Base-by-base conservation (phyloP, 805 yeast species). In the Blastobotrys attinorum region DNA sequence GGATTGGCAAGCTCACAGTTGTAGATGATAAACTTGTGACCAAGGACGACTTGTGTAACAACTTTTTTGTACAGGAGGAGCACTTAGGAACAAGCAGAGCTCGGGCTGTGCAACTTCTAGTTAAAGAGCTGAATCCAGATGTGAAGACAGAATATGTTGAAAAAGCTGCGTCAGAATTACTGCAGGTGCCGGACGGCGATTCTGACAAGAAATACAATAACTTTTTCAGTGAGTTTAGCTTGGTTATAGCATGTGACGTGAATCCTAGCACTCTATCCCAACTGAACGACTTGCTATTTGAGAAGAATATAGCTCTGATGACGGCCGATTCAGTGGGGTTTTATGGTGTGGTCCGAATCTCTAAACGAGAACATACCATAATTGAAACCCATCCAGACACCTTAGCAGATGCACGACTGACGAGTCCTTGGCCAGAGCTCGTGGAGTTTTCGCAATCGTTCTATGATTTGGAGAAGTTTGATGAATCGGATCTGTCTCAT, bases 361-460 rank as follows among this genome's bases (percentile, higher is more conserved):
- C 74, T 25, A 58, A 73, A n/a, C 59, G 56, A 22, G 86, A 80
- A 52, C 76, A 77, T 53, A 74, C 80, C n/a, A 74, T 85, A 2
- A 44, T 86, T 13, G 89, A 89, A 47, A 76, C 95, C 0, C 95
- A 87, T 58, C 77, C 80, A 0, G 78, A 68, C 27, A 66, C 73
- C 6, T 55, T 79, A 2, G 76, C 71, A 21, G 95, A 86, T 54
- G 62, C 88, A 46, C 64, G 95, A 41, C 61, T 88, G 2, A 80
- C 77, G 47, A 35, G 41, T 2, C 84, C 92, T 1, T 90, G 96
- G 96, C 63, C 69, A 1, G 87, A 83, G 51, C 61, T 88, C 5
- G 59, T 61, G 31, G 63, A 61, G 0, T 77, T 70, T 50, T 68
- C 74, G 13, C 73, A 76, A 39, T 59, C 74, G 0, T 65, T 79